Base-by-base conservation (phyloP, 345 rosid species). In the Murraya paniculata region DNA sequence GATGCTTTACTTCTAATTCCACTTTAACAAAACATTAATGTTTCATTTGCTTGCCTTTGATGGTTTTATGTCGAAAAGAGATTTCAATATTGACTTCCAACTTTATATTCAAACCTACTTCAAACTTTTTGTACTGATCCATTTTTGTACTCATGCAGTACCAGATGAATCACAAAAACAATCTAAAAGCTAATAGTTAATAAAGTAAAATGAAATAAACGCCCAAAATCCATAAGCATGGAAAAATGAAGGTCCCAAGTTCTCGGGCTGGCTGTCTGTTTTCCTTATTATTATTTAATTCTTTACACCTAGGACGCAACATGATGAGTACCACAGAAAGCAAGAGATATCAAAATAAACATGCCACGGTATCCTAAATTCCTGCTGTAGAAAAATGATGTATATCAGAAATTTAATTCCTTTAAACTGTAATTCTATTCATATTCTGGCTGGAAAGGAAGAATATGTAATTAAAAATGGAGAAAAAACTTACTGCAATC, bases 401-500 rank as follows among this genome's bases (percentile, higher is more conserved):
- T 11, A 11, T 13, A 45, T 45, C 18, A 45, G 50, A 45, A 45
- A 3, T 13, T 45, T 45, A 13, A 11, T 13, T 13, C 50, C 50
- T 10, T 13, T 45, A 45, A 18, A 45, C 18, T 3, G 50, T 45
- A 13, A 11, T 45, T 45, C 50, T 45, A 11, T 45, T 45, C 50
- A 45, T 45, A 62, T 50, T 45, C 31, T n/a, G 53, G 14, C 6
- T 7, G 11, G 57, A 28, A 36, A 67, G 30, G 30, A 30, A 65
- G 66, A 39, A 25, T 36, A 28, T 39, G 19, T 14, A 30, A 73
- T 30, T 18, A 66, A 28, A 75, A 24, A 66, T 28, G 58, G 21
- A 64, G 60, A 21, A 56, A 77, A 66, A 75, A 87, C 95, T 91
- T 90, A 96, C 98, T 89, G 82, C 83, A 96, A 79, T 81, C 95